Evolutionary conservation across 1,139 yeast genomes (phyloP).

Genomic region (Lodderomyces margitis): DNA sequence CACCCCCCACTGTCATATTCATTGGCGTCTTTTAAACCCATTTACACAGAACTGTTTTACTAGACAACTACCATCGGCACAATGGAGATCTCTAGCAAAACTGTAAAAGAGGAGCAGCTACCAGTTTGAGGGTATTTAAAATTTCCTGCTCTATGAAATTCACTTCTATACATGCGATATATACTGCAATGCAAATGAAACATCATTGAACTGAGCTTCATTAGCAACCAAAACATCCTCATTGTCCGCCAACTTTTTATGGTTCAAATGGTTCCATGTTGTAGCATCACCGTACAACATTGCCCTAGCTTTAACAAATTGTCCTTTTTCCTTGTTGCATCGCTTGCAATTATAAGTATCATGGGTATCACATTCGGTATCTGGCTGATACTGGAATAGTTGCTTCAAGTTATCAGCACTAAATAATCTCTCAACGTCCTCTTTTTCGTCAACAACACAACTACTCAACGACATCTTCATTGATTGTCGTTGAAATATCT

Average conservation of each 20-base stretch:
- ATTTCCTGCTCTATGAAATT: no score
- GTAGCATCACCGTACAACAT: slow-evolving; percentile 98
- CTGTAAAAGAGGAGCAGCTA: no score
- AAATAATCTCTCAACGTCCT: slow-evolving; percentile 89
- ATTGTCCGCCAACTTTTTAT: slow-evolving; percentile 55
- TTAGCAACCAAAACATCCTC: slow-evolving; percentile 76
- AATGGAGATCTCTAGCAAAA: no score
- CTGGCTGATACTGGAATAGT: slow-evolving; percentile 66
- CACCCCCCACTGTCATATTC: no score
- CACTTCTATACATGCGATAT: slow-evolving; percentile 69
- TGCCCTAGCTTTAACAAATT: slow-evolving; percentile 66
- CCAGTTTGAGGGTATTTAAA: no score
- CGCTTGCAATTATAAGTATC: slow-evolving; percentile 87
- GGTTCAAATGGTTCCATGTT: slow-evolving; percentile 91
- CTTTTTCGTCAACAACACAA: slow-evolving; percentile 95
- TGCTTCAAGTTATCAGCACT: slow-evolving; percentile 77
- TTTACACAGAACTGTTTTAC: no score
- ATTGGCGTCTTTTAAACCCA: no score
- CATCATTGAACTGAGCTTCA: slow-evolving; percentile 66
- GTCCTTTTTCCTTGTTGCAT: slow-evolving; percentile 59
- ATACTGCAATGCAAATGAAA: slow-evolving; percentile 89
- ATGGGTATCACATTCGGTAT: slow-evolving; percentile 86
- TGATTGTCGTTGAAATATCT: slow-evolving; percentile 94
- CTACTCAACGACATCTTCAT: slow-evolving; percentile 92
- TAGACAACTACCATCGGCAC: no score